phyloP scores from a whole-genome alignment of 768 basidiomycete genomes.

The Lactarius hatsudake region DNA sequence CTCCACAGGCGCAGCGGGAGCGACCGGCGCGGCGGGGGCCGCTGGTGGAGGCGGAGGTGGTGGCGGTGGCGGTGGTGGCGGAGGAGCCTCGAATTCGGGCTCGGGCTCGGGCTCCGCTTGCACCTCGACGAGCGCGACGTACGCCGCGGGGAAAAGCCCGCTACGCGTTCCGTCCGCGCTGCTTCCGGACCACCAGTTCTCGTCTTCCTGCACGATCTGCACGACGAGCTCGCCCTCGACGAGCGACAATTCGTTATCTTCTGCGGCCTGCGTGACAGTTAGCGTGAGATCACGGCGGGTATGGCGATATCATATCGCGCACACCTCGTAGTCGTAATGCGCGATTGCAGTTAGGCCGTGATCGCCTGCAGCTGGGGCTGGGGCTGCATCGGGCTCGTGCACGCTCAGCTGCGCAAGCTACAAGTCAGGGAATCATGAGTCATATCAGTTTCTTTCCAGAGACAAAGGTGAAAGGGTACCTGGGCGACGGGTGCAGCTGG shows the following conservation, averaged over 20 bases:
- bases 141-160: conserved; percentile 90
- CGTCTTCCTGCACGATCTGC: conserved; percentile 79
- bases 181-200: conserved; percentile 90
- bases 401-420: conserved; percentile 23
- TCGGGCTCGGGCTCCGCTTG: conserved; percentile 38
- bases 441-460: background rate
- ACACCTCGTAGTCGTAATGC: conserved; percentile 75
- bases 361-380: conserved; percentile 33
- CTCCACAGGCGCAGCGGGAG: conserved; percentile 46
- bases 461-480: conserved; percentile 22
- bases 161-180: conserved; percentile 60
- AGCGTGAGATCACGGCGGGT: background rate
- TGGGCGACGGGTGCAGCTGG: conserved; percentile 36
- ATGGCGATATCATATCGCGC: conserved; percentile 13
- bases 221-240: conserved; percentile 79
- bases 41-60: conserved; percentile 42
- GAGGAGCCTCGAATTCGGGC: conserved; percentile 46
- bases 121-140: conserved; percentile 71
- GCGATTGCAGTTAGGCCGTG: conserved; percentile 70
- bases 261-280: conserved; percentile 51
- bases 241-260: conserved; percentile 84
- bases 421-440: background rate
- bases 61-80: conserved; percentile 57
- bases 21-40: conserved; percentile 41
- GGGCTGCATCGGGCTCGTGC: conserved; percentile 35